phyloP scores from a whole-genome alignment of 306 rosid species.

The Trifolium pratense region DNA sequence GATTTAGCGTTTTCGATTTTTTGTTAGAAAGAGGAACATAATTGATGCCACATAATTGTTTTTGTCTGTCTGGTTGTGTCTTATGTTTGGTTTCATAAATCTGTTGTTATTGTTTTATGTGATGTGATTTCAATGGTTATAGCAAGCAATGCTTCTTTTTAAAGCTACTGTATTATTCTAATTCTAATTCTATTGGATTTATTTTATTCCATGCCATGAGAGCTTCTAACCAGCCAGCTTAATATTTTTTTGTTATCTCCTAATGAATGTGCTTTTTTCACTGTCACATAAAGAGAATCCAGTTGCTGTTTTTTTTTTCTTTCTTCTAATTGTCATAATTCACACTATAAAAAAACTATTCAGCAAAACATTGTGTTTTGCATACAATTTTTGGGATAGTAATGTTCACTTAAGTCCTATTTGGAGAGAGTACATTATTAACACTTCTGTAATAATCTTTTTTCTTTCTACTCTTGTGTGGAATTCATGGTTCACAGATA shows the following conservation, averaged over 20 bases:
- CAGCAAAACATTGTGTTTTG: neutral
- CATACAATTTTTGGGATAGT: slow-evolving; percentile 1
- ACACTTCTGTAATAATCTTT: neutral
- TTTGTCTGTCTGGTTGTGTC: neutral
- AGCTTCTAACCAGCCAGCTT: slow-evolving; percentile 8
- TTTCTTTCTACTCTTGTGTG: neutral
- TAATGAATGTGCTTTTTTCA: slow-evolving; percentile 5
- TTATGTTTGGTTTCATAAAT: neutral
- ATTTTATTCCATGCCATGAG: slow-evolving; percentile 14
- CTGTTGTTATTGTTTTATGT: neutral
- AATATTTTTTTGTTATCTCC: slow-evolving; percentile 23
- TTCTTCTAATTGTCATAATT: neutral
- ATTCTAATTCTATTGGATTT: slow-evolving; percentile 7
- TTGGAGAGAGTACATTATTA: neutral
- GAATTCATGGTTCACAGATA: slow-evolving; percentile 12
- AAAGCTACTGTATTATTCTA: too few relatives aligned
- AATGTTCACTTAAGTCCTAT: slow-evolving; percentile 1
- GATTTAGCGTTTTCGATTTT: neutral
- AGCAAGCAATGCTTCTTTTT: neutral
- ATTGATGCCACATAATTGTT: neutral
- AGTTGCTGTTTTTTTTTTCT: neutral
- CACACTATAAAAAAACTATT: too few relatives aligned
- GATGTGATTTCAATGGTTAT: neutral
- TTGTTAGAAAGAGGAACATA: slow-evolving; percentile 8
- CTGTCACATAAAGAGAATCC: slow-evolving; percentile 18